phyloP scores from a whole-genome alignment of 768 basidiomycete genomes.

The Panaeolus cyanescens region DNA sequence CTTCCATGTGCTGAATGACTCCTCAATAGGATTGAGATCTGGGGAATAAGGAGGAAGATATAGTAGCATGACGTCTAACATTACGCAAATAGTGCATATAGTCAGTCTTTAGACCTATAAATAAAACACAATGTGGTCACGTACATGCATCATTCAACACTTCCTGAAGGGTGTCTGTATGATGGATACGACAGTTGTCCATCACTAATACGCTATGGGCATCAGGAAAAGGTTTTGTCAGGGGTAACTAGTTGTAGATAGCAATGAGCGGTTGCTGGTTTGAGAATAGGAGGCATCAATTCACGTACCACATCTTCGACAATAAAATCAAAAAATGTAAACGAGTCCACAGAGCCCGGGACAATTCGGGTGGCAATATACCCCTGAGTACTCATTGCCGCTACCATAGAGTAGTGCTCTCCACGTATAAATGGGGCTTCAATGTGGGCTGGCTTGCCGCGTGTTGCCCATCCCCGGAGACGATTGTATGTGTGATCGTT shows the following conservation, averaged over 20 bases:
- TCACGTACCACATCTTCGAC: conserved; percentile 33
- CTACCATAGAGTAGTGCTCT: conserved; percentile 30
- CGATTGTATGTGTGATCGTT: conserved; percentile 27
- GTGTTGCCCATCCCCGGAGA: conserved; percentile 25
- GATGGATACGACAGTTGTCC: conserved; percentile 41
- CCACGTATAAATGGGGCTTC: conserved; percentile 25
- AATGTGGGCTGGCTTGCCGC: conserved; percentile 23
- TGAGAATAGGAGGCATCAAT: background rate
- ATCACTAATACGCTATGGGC: conserved; percentile 31
- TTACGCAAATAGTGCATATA: too few relatives aligned
- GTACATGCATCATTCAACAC: conserved; percentile 24
- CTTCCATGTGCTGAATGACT: conserved; percentile 22
- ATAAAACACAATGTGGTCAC: background rate
- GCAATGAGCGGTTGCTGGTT: background rate
- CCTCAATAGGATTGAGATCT: conserved; percentile 37
- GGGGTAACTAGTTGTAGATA: conserved; percentile 24
- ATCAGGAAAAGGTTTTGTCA: conserved; percentile 35
- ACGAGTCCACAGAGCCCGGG: conserved; percentile 32
- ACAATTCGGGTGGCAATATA: conserved; percentile 33
- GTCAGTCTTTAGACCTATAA: too few relatives aligned
- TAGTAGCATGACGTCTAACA: conserved; percentile 7
- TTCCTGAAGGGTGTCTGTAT: conserved; percentile 28
- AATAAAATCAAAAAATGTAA: conserved; percentile 37
- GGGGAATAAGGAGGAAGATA: conserved; percentile 36
- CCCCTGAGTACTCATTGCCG: conserved; percentile 34